These are phyloP conservation scores for Erythrobasidium hasegawianum DNA, from an alignment of 1,284 basidiomycete species.

Conservation along the genomic window DNA sequence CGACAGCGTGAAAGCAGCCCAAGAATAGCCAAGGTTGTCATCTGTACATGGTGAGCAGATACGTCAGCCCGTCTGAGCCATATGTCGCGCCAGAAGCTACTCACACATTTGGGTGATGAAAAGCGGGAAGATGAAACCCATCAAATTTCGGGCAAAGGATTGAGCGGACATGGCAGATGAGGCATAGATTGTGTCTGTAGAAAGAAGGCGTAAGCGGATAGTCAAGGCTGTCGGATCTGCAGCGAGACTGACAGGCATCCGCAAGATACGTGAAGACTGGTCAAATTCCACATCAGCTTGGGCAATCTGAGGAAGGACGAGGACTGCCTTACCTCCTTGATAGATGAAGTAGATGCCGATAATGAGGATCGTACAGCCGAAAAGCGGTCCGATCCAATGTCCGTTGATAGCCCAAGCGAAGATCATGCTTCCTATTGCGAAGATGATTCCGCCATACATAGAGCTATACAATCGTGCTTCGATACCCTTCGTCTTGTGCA, in stretches of 20 bases:
- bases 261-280: conserved; percentile 67
- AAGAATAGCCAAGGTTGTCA: conserved; percentile 32
- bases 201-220: no score
- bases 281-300: conserved; percentile 6
- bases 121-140: conserved; percentile 32
- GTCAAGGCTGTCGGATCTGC: no score
- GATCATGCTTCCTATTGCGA: conserved; percentile 62
- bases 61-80: no score
- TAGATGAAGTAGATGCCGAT: conserved; percentile 47
- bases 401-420: conserved; percentile 48
- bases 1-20: conserved; percentile 26
- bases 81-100: no score
- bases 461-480: conserved; percentile 72
- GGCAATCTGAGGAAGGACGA: conserved; percentile 7
- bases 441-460: conserved; percentile 60
- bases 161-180: conserved; percentile 74
- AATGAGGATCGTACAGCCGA: conserved; percentile 45
- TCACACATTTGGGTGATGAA: conserved; percentile 35
- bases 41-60: conserved; percentile 9
- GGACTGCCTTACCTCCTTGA: conserved; percentile 34
- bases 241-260: conserved; percentile 49
- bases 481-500: conserved; percentile 55
- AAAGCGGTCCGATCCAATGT: conserved; percentile 51
- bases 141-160: conserved; percentile 37
- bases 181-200: conserved; percentile 56